Percentiles rank a stretch among this genome's conserved stretches.
phyloP scores from a whole-genome alignment of 352 stramenopile species.

The Porosira glacialis region DNA sequence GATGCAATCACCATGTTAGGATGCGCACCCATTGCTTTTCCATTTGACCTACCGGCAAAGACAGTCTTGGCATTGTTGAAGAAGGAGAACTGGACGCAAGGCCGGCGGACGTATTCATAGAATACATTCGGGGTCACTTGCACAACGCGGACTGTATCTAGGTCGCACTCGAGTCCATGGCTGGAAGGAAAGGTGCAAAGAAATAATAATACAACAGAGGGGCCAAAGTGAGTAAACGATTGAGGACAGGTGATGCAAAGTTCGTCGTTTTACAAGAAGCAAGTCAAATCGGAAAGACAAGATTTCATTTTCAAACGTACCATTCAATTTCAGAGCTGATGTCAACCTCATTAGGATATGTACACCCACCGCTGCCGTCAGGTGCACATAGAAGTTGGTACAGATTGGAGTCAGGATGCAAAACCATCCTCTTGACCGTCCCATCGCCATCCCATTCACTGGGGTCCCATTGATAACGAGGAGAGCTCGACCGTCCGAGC shows the following conservation, averaged over 20 bases:
- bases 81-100: constrained; percentile 75
- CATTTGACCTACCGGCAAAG: constrained; percentile 33
- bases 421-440: constrained; percentile 44
- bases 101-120: constrained; percentile 72
- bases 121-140: constrained; percentile 55
- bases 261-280: too few relatives aligned
- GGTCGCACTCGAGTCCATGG: constrained; percentile 54
- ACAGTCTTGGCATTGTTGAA: constrained; percentile 61
- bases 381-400: constrained; percentile 51
- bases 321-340: constrained; percentile 29
- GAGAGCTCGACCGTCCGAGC: constrained; percentile 37
- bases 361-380: constrained; percentile 38
- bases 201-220: too few relatives aligned
- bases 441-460: constrained; percentile 32
- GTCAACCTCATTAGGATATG: constrained; percentile 46
- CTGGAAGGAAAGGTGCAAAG: constrained; percentile 36
- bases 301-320: too few relatives aligned
- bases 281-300: too few relatives aligned
- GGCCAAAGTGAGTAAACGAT: too few relatives aligned
- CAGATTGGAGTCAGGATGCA: constrained; percentile 29
- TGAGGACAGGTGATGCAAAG: too few relatives aligned
- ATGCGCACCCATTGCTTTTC: constrained; percentile 51
- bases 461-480: constrained; percentile 52
- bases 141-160: constrained; percentile 67
- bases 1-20: constrained; percentile 43